Evolutionary conservation across 179 eudicot genomes (phyloP), one percentile per base, ranked within the genome.

Genomic region (Heliamphora pulchella): DNA sequence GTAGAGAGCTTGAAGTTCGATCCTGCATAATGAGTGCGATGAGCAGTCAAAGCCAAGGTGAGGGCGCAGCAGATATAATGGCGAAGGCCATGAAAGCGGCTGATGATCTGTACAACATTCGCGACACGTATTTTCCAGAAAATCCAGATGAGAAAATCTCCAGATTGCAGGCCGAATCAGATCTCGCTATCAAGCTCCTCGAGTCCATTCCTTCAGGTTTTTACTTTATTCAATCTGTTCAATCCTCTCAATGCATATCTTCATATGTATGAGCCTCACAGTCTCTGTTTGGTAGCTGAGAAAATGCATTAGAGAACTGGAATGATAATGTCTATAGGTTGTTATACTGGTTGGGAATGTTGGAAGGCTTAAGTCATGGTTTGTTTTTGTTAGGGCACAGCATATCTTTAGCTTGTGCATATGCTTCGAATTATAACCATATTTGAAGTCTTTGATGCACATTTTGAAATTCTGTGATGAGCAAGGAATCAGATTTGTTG

Each of bases 181-280:
- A 85, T 67, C 79, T 72, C 71, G 93, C 92, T 85, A 89, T 92
- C 86, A 74, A 80, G 5, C 73, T 93, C 71, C 95, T 93, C 78
- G 91, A 91, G 80, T 89, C 91, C 20, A 84, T 91, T 46, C 89
- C 97, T 61, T 82, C 85, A 17, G 97, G 98, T 93, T 17, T 48
- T 66, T 39, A 59, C 53, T 63, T 51, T 20, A 54, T n/a, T 41
- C 0, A 14, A 20, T 2, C n/a, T 55, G 31, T 69, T 22, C 57
- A 41, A 9, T 74, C 31, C 18, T 53, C 15, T 14, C 64, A 65
- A 15, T n/a, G 11, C 10, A 18, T 39, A 15, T 31, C 20, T 11
- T 1, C 10, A 4, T 51, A 20, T 0, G 46, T n/a, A 20, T 58
- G 2, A 9, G 11, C 41, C 8, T 62, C 46, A 31, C 0, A 3